Conservation (phyloP, 1,284 basidiomycete species). For the Heliocybe sulcata region DNA sequence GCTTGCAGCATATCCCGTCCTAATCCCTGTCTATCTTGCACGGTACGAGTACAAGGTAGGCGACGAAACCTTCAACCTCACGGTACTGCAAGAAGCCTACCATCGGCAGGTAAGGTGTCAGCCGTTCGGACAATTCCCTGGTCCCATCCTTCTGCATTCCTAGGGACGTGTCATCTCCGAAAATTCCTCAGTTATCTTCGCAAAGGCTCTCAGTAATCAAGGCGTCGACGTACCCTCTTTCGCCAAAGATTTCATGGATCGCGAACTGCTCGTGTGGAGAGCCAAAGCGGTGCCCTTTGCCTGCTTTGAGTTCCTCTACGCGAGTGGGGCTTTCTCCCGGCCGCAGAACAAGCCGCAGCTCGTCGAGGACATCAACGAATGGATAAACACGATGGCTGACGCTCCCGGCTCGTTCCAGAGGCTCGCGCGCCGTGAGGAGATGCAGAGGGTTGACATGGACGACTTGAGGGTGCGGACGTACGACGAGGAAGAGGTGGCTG, state of each 20-base stretch:
- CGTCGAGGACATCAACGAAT: conserved; percentile 11
- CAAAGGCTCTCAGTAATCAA: background rate
- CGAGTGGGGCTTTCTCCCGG: background rate
- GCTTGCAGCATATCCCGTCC: conserved; percentile 34
- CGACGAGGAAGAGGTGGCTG: conserved; percentile 21
- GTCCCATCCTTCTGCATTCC: background rate
- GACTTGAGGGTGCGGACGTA: conserved; percentile 29
- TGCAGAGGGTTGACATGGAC: conserved; percentile 22
- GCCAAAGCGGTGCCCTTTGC: background rate
- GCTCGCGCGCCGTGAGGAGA: background rate
- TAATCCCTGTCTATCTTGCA: conserved; percentile 32
- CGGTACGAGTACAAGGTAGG: conserved; percentile 18
- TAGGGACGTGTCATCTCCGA: conserved; percentile 6
- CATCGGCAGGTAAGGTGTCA: conserved; percentile 18
- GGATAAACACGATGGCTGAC: conserved; percentile 15
- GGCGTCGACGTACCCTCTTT: background rate
- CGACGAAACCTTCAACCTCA: conserved; percentile 14
- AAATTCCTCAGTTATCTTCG: background rate
- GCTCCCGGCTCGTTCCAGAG: conserved; percentile 11
- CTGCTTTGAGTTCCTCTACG: background rate
- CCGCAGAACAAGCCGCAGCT: background rate
- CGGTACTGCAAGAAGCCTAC: conserved; percentile 26
- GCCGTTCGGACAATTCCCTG: background rate
- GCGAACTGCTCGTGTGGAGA: background rate
- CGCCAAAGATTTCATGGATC: background rate